Conservation (phyloP, 2,329 filamentous ascomycete genomes). For the Davidsoniella australis region DNA sequence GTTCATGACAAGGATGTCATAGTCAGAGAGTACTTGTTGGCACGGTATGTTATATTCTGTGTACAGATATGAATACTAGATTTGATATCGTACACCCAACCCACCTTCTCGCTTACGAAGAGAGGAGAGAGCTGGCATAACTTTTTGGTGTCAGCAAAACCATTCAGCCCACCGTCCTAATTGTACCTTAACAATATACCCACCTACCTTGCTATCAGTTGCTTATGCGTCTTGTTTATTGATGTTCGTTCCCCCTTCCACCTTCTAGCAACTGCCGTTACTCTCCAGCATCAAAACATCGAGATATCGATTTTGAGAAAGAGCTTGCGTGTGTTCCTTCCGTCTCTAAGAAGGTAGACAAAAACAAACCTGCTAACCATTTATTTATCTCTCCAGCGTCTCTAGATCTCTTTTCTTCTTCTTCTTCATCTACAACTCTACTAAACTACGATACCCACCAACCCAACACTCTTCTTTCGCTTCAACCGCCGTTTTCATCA, state of each 20-base stretch:
- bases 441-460: neutral
- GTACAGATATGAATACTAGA: no score
- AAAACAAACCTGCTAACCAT: constrained; percentile 6
- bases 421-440: neutral
- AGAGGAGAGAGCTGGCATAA: no score
- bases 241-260: neutral
- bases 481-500: constrained; percentile 14
- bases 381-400: constrained; percentile 2
- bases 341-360: neutral
- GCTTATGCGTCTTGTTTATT: neutral
- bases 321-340: constrained; percentile 1
- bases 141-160: no score
- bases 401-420: constrained; percentile 1
- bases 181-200: constrained; percentile 1
- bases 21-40: no score
- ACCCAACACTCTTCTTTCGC: constrained; percentile 13
- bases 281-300: neutral
- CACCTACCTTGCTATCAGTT: neutral
- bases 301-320: neutral
- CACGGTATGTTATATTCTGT: no score
- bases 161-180: neutral
- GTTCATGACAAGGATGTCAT: no score
- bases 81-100: no score
- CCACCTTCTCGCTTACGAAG: no score
- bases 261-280: neutral